A percentile compares a stretch with the other conserved stretches of the same genome.
phyloP scores from a whole-genome alignment of 2,329 filamentous ascomycete species.

The Aspergillus unguis region DNA sequence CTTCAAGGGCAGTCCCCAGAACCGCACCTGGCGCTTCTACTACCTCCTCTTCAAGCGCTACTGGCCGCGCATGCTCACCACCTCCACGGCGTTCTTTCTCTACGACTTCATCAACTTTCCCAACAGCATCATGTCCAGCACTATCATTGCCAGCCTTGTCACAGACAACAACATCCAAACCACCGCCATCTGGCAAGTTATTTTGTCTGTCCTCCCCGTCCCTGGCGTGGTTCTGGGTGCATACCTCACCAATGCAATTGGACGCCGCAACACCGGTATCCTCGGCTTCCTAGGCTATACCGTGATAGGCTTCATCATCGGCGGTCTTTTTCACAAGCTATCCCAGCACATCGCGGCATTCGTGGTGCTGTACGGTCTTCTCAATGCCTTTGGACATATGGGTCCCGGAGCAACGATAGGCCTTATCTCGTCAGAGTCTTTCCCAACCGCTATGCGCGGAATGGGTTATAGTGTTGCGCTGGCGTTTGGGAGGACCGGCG shows the following conservation, averaged over 20 bases:
- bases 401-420: constrained; percentile 36
- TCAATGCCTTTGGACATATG: constrained; percentile 34
- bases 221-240: constrained; percentile 34
- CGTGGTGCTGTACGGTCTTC: constrained; percentile 33
- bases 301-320: constrained; percentile 32
- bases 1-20: constrained; percentile 24
- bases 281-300: constrained; percentile 30
- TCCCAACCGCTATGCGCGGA: constrained; percentile 33
- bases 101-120: constrained; percentile 41
- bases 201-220: constrained; percentile 32
- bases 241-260: constrained; percentile 33
- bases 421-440: constrained; percentile 31
- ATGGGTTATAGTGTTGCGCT: constrained; percentile 33
- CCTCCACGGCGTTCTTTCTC: constrained; percentile 34
- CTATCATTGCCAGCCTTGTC: constrained; percentile 34
- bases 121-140: constrained; percentile 36
- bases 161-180: constrained; percentile 31
- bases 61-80: constrained; percentile 28
- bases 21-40: constrained; percentile 23
- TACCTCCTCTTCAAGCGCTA: constrained; percentile 27
- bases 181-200: constrained; percentile 36
- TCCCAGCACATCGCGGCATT: constrained; percentile 31
- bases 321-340: constrained; percentile 26
- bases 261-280: constrained; percentile 30
- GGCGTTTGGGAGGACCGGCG: constrained; percentile 35